phyloP scores from a whole-genome alignment of 2,329 filamentous ascomycete genomes.

The Nemania sp. region DNA sequence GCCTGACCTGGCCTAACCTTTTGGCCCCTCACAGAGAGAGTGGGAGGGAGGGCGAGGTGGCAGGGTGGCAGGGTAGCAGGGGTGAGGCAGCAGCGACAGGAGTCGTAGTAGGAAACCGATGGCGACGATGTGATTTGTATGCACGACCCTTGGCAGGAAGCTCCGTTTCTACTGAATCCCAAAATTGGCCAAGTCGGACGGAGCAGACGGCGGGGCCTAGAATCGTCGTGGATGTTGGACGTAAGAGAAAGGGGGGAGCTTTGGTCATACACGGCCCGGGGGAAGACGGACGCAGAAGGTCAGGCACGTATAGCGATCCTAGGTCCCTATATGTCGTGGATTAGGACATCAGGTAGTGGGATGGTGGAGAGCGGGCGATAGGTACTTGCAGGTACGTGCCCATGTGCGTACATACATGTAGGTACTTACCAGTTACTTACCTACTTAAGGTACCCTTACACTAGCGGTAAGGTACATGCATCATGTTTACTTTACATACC shows the following conservation, averaged over 20 bases:
- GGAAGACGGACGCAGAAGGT: neutral
- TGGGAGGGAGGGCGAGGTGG: slow-evolving; percentile 9
- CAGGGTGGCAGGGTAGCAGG: slow-evolving; percentile 16
- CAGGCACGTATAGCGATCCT: neutral
- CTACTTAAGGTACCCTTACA: no score
- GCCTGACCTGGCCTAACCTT: slow-evolving; percentile 19
- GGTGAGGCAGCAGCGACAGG: slow-evolving; percentile 12
- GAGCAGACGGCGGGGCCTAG: slow-evolving; percentile 2
- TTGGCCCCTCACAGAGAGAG: slow-evolving; percentile 33
- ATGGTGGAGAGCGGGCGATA: neutral
- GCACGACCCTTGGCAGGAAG: neutral
- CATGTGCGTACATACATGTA: no score
- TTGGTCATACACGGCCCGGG: slow-evolving; percentile 15
- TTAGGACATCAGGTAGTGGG: neutral
- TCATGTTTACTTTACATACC: no score
- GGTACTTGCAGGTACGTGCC: no score
- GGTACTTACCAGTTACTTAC: no score
- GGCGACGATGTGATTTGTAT: neutral
- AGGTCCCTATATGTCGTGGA: neutral
- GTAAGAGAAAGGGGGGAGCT: slow-evolving; percentile 3
- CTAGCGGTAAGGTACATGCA: no score
- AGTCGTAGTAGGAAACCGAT: slow-evolving; percentile 7
- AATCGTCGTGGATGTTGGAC: slow-evolving; percentile 15
- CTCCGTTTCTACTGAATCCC: slow-evolving; percentile 3
- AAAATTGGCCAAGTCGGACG: slow-evolving; percentile 10